phyloP scores from a whole-genome alignment of 2,329 filamentous ascomycete genomes.

The Colletotrichum siamense region DNA sequence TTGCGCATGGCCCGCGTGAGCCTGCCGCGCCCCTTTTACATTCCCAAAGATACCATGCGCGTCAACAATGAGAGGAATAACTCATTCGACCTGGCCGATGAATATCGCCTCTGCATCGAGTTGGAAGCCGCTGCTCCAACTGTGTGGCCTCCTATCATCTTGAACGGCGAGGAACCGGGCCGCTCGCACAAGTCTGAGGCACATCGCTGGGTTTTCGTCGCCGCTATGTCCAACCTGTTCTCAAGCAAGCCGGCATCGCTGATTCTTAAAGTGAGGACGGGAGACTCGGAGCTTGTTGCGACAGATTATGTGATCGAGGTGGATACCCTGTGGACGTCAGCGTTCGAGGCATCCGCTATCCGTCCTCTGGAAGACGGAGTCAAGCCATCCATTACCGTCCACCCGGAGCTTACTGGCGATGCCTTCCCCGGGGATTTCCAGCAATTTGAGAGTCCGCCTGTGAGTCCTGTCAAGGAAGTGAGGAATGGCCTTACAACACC shows the following conservation, averaged over 20 bases:
- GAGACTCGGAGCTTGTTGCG: slow-evolving; percentile 27
- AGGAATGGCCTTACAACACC: neutral
- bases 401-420: slow-evolving; percentile 10
- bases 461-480: neutral
- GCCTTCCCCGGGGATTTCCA: neutral
- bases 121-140: slow-evolving; percentile 55
- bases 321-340: slow-evolving; percentile 52
- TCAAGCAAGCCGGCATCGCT: slow-evolving; percentile 38
- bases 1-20: slow-evolving; percentile 54
- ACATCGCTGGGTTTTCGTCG: slow-evolving; percentile 44
- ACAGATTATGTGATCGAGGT: slow-evolving; percentile 56
- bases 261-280: slow-evolving; percentile 39
- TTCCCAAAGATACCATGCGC: slow-evolving; percentile 57
- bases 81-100: slow-evolving; percentile 52
- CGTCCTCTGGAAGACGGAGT: slow-evolving; percentile 43
- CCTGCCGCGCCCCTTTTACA: slow-evolving; percentile 53
- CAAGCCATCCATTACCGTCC: slow-evolving; percentile 49
- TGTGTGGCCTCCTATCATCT: slow-evolving; percentile 55
- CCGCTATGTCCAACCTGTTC: slow-evolving; percentile 46
- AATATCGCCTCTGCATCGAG: slow-evolving; percentile 57
- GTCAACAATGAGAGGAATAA: slow-evolving; percentile 53
- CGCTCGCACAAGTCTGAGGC: slow-evolving; percentile 19
- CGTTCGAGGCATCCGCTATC: slow-evolving; percentile 37
- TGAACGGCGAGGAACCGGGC: slow-evolving; percentile 3
- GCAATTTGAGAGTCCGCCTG: neutral